phyloP scores from a whole-genome alignment of 257 asterid species.

The Nicotiana undulata region DNA sequence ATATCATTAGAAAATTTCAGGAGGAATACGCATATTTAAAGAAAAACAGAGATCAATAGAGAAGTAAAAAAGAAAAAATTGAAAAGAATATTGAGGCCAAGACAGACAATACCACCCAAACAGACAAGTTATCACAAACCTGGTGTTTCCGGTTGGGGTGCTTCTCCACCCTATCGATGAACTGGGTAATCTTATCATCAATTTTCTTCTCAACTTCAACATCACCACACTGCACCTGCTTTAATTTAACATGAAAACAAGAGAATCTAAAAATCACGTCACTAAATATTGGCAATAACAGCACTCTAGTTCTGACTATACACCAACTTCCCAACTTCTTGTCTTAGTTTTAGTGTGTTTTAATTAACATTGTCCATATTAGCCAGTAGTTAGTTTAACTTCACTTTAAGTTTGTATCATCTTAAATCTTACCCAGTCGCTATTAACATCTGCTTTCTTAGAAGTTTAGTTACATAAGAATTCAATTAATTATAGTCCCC shows the following conservation, averaged over 20 bases:
- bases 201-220: slow-evolving; percentile 72
- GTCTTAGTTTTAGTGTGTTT: not conserved
- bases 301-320: not conserved
- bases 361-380: not conserved
- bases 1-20: not conserved
- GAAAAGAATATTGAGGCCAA: not conserved
- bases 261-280: not conserved
- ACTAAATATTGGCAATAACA: not conserved
- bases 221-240: slow-evolving; percentile 89
- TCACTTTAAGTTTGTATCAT: not conserved
- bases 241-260: slow-evolving; percentile 5
- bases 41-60: not conserved
- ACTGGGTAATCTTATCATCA: slow-evolving; percentile 81
- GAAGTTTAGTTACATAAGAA: not conserved
- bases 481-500: not conserved
- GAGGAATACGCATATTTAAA: not conserved
- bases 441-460: not conserved
- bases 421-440: not conserved
- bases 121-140: slow-evolving; percentile 33
- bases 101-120: not conserved
- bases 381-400: not conserved
- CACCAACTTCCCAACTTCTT: not conserved
- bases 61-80: not conserved
- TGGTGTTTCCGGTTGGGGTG: slow-evolving; percentile 92
- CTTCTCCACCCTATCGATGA: slow-evolving; percentile 88